These are phyloP conservation scores for Cinchona pubescens DNA, from an alignment of 257 asterid genomes.

Conservation along the genomic window DNA sequence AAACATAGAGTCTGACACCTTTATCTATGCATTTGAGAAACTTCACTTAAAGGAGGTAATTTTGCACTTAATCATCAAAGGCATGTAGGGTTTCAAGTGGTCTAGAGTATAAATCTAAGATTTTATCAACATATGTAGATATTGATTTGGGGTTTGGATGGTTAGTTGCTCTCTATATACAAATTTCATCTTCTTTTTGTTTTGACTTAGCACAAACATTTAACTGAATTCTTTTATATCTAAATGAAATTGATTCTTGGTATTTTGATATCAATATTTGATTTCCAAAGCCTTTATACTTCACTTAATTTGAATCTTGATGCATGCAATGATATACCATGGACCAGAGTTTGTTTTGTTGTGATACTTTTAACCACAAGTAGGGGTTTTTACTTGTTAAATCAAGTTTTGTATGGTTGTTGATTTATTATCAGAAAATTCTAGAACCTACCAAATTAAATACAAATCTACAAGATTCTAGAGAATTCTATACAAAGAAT, in stretches of 20 bases:
- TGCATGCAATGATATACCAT: background rate
- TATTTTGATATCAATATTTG: background rate
- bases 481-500: too few relatives aligned
- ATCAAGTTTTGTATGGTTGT: background rate
- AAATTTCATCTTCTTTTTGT: background rate
- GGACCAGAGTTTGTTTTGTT: background rate
- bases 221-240: background rate
- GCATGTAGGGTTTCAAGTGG: background rate
- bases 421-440: background rate
- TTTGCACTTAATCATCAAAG: background rate
- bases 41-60: background rate
- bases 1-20: background rate
- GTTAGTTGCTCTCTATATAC: background rate
- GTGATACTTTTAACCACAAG: background rate
- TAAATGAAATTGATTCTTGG: background rate
- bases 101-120: background rate
- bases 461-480: too few relatives aligned
- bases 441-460: too few relatives aligned
- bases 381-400: background rate
- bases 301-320: background rate
- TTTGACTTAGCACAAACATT: too few relatives aligned
- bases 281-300: background rate
- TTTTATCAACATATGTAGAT: too few relatives aligned
- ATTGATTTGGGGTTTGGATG: background rate
- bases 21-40: background rate